phyloP scores from a whole-genome alignment of 2,329 filamentous ascomycete species.

The Orbilia quercus region DNA sequence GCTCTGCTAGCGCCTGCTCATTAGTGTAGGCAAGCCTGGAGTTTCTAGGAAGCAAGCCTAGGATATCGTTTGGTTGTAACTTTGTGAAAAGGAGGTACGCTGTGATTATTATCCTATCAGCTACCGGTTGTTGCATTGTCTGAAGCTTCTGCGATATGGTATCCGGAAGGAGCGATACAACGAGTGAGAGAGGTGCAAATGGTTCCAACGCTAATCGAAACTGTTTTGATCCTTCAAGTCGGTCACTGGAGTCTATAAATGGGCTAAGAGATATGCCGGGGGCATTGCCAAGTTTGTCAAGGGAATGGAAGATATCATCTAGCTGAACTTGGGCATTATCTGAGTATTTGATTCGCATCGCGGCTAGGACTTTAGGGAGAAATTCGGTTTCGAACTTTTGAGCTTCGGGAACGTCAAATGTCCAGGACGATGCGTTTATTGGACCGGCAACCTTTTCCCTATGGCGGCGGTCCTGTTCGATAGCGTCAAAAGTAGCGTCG shows the following conservation, averaged over 20 bases:
- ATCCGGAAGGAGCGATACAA: conserved; percentile 22
- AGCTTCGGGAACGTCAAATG: neutral
- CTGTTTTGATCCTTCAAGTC: conserved; percentile 21
- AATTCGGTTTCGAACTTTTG: conserved; percentile 14
- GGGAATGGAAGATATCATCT: conserved; percentile 31
- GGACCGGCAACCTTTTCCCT: neutral
- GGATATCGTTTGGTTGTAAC: conserved; percentile 53
- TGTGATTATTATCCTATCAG: conserved; percentile 54
- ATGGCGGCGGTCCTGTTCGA: conserved; percentile 18
- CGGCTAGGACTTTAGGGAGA: conserved; percentile 18
- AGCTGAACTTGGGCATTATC: conserved; percentile 17
- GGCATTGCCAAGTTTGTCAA: conserved; percentile 2
- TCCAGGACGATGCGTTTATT: conserved; percentile 1
- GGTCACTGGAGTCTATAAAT: conserved; percentile 25
- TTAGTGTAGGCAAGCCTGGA: conserved; percentile 21
- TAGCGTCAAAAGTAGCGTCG: conserved; percentile 29
- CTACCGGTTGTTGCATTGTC: neutral
- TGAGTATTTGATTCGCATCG: conserved; percentile 19
- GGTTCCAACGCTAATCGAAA: conserved; percentile 19
- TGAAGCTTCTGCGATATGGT: conserved; percentile 14
- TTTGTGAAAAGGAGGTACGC: conserved; percentile 57
- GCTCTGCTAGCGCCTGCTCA: conserved; percentile 53
- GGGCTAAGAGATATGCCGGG: neutral
- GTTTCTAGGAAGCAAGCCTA: conserved; percentile 34
- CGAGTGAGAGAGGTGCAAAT: neutral